These are phyloP conservation scores for Avena eriantha DNA, from an alignment of 176 grass and related monocot genomes.

Conservation along the genomic window DNA sequence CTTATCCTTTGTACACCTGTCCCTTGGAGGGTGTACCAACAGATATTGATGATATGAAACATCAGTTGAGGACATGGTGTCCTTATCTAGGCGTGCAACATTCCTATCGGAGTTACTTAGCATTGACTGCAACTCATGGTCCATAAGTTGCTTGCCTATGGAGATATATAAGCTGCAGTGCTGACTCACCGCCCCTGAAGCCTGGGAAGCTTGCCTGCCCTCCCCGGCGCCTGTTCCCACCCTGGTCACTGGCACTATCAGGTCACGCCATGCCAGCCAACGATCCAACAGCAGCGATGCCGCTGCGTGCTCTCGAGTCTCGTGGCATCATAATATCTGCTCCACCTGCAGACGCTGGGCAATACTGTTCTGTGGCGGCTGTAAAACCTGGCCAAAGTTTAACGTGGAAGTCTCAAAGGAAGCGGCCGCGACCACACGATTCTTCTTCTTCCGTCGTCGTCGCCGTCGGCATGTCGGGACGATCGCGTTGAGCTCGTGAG, in stretches of 20 bases:
- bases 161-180: background rate
- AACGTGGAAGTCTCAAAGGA: background rate
- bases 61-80: background rate
- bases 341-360: slow-evolving; percentile 1
- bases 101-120: background rate
- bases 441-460: background rate
- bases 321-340: slow-evolving; percentile 16
- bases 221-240: background rate
- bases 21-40: background rate
- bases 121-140: background rate
- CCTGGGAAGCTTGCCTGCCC: background rate
- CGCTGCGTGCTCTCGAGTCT: background rate
- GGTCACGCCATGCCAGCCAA: background rate
- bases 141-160: background rate
- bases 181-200: background rate
- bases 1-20: background rate
- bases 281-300: background rate
- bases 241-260: background rate
- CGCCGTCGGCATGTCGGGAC: slow-evolving; percentile 16
- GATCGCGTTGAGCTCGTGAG: background rate
- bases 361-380: slow-evolving; percentile 1
- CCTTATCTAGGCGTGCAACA: background rate
- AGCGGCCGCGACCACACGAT: slow-evolving; percentile 7
- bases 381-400: slow-evolving; percentile 20
- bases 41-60: background rate